phyloP scores from a whole-genome alignment of 345 rosid species.

The Salix exigua region DNA sequence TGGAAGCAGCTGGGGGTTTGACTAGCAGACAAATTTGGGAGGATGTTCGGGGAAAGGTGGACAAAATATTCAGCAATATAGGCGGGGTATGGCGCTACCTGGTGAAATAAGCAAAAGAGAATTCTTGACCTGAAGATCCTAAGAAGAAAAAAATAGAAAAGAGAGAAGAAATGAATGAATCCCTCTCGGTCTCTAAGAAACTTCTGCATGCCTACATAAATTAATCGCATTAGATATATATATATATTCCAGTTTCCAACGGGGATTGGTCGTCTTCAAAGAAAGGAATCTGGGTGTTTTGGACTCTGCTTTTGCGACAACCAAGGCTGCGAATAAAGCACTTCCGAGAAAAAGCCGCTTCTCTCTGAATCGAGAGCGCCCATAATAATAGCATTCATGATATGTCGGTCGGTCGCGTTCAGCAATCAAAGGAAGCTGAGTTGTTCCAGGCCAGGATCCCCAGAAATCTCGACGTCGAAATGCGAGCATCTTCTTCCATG shows the following conservation, averaged over 20 bases:
- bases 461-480: conserved; percentile 18
- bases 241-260: not conserved
- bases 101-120: conserved; percentile 1
- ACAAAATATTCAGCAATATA: conserved; percentile 20
- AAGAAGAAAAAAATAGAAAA: not conserved
- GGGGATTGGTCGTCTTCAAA: conserved; percentile 43
- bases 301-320: conserved; percentile 56
- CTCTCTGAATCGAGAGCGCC: conserved; percentile 3
- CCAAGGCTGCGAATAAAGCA: conserved; percentile 67
- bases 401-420: conserved; percentile 21
- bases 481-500: not conserved
- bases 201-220: not conserved
- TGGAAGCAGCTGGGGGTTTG: not conserved
- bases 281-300: conserved; percentile 57
- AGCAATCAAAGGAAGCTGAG: conserved; percentile 9
- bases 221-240: too few species aligned
- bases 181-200: conserved; percentile 3
- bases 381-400: not conserved
- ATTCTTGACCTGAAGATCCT: not conserved
- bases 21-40: conserved; percentile 7
- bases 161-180: not conserved
- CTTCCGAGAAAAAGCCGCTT: conserved; percentile 39
- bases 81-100: not conserved
- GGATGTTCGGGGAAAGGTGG: conserved; percentile 28
- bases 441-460: not conserved